phyloP scores from a whole-genome alignment of 163 green algal genomes.

The Coccomyxa subellipsoidea region DNA sequence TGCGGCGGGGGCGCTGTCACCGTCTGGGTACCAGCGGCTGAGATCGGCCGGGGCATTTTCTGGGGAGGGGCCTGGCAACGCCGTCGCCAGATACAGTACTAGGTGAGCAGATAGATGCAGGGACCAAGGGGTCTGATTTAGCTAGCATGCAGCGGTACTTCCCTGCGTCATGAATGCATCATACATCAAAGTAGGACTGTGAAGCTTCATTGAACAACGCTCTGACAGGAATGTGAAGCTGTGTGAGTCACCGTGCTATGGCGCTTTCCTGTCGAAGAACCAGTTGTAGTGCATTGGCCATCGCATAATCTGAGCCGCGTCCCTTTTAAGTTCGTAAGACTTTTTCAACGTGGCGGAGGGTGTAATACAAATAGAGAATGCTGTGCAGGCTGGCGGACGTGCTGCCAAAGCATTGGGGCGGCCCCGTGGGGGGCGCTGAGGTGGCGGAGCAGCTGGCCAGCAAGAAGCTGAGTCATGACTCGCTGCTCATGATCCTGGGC shows the following conservation, averaged over 20 bases:
- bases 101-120: background rate
- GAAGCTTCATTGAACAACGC: no score
- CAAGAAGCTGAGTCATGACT: background rate
- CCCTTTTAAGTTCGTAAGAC: no score
- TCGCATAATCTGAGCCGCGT: no score
- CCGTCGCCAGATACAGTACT: background rate
- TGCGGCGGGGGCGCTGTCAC: background rate
- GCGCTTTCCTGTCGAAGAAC: no score
- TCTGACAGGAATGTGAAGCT: background rate
- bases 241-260: no score
- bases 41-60: background rate
- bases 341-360: no score
- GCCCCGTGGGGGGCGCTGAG: background rate
- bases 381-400: background rate
- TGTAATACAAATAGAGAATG: no score
- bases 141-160: background rate
- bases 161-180: background rate
- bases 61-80: background rate
- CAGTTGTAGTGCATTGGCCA: no score
- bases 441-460: background rate
- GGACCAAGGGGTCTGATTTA: background rate
- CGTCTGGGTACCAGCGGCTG: background rate
- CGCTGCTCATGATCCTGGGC: background rate
- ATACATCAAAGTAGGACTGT: background rate
- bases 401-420: slow-evolving; percentile 13